These are phyloP conservation scores for Penicillium hordei DNA, from an alignment of 2,329 filamentous ascomycete species.

Conservation along the genomic window DNA sequence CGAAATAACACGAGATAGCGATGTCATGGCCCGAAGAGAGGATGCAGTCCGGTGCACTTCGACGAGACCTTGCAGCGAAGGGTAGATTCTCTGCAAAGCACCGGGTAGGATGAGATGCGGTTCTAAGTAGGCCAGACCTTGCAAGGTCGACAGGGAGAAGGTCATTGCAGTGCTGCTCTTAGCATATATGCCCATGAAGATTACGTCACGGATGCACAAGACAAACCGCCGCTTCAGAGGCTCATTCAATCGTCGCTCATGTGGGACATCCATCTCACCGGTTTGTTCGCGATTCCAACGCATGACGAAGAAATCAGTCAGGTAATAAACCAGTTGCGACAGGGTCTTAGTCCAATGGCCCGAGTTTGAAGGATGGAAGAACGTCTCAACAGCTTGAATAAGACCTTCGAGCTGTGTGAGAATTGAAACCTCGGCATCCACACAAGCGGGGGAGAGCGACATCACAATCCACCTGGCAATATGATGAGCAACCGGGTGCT, in stretches of 20 bases:
- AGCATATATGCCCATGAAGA: conserved; percentile 97
- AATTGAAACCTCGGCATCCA: conserved; percentile 75
- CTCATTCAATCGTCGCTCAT: conserved; percentile 73
- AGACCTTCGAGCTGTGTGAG: conserved; percentile 83
- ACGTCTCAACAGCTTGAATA: conserved; percentile 93
- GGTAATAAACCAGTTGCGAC: conserved; percentile 85
- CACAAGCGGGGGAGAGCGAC: conserved; percentile 81
- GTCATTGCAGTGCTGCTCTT: conserved; percentile 91
- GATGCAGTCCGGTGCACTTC: conserved; percentile 96
- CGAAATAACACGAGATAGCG: conserved; percentile 87
- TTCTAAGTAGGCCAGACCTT: conserved; percentile 85
- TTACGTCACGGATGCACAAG: conserved; percentile 81
- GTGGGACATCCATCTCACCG: conserved; percentile 83
- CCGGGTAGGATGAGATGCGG: conserved; percentile 89
- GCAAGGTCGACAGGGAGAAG: conserved; percentile 86
- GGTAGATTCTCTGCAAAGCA: conserved; percentile 92
- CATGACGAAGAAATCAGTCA: conserved; percentile 95
- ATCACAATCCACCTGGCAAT: conserved; percentile 91
- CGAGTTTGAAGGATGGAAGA: conserved; percentile 97
- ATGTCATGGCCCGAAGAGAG: conserved; percentile 85
- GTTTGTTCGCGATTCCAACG: conserved; percentile 95
- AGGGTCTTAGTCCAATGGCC: conserved; percentile 88
- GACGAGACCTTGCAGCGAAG: conserved; percentile 91
- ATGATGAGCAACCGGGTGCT: conserved; percentile 87
- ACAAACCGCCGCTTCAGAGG: conserved; percentile 89